Conservation (phyloP, 371 early-diverging fungal species). For the Nematocida parisii region DNA sequence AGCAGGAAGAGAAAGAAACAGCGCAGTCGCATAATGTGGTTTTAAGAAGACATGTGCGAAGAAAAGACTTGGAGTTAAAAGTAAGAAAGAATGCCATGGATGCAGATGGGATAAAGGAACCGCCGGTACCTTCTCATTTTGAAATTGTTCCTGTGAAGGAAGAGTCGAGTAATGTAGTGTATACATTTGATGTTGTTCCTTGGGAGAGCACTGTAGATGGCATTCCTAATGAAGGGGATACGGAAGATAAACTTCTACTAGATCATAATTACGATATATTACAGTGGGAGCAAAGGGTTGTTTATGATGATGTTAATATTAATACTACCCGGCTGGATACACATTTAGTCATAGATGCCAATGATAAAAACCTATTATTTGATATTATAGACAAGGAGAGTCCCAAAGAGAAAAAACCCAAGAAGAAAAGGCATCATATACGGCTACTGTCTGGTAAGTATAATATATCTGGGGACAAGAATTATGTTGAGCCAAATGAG, state of each 20-base stretch:
- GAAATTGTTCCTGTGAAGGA: slow-evolving; percentile 34
- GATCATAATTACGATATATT: slow-evolving; percentile 62
- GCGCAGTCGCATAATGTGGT: slow-evolving; percentile 53
- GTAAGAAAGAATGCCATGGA: slow-evolving; percentile 43
- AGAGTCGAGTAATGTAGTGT: not conserved
- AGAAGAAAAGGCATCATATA: slow-evolving; percentile 55
- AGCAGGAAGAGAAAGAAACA: slow-evolving; percentile 40
- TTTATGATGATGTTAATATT: slow-evolving; percentile 63
- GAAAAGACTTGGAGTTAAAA: slow-evolving; percentile 61
- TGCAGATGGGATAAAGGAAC: slow-evolving; percentile 12
- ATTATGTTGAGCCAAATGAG: slow-evolving; percentile 76
- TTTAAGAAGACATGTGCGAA: slow-evolving; percentile 57
- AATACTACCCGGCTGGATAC: slow-evolving; percentile 35
- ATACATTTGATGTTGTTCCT: slow-evolving; percentile 67
- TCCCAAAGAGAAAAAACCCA: slow-evolving; percentile 56
- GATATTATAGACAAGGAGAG: slow-evolving; percentile 68
- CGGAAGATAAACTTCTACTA: slow-evolving; percentile 60
- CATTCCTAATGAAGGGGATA: not conserved
- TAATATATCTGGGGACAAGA: slow-evolving; percentile 88
- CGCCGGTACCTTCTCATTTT: not conserved
- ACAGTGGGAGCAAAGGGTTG: slow-evolving; percentile 69
- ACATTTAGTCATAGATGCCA: slow-evolving; percentile 62
- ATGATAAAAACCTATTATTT: slow-evolving; percentile 70
- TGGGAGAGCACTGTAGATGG: slow-evolving; percentile 66
- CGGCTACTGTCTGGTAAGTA: slow-evolving; percentile 73